phyloP scores from a whole-genome alignment of 768 basidiomycete species.

The Mycena metata region DNA sequence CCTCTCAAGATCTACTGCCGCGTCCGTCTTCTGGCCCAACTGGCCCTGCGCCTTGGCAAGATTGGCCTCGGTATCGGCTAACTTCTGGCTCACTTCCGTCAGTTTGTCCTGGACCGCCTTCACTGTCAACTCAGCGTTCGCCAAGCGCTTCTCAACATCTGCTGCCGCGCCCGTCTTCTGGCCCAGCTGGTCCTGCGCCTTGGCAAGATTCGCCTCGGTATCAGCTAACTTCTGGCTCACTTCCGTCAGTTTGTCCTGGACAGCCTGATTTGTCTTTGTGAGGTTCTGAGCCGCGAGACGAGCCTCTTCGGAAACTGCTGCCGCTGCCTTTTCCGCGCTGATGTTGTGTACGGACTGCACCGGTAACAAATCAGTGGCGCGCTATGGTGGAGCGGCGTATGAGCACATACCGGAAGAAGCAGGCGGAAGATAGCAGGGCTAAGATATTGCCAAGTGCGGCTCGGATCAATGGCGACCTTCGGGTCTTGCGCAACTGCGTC shows the following conservation, averaged over 20 bases:
- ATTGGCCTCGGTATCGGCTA: too few species aligned
- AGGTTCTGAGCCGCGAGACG: background rate
- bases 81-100: too few species aligned
- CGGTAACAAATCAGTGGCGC: background rate
- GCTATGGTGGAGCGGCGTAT: conserved; percentile 5
- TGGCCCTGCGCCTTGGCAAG: too few species aligned
- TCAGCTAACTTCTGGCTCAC: too few species aligned
- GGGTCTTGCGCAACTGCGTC: conserved; percentile 15
- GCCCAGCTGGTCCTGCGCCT: conserved; percentile 1
- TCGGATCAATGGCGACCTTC: conserved; percentile 19
- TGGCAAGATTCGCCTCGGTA: conserved; percentile 9
- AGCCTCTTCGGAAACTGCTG: conserved; percentile 4
- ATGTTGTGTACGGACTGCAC: conserved; percentile 14
- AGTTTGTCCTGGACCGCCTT: too few species aligned
- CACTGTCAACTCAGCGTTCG: background rate
- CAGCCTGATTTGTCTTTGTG: conserved; percentile 5
- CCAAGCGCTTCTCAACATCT: conserved; percentile 9
- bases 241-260: too few species aligned
- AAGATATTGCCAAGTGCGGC: too few species aligned
- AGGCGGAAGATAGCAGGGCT: too few species aligned
- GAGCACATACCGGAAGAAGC: conserved; percentile 22
- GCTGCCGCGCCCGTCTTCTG: conserved; percentile 3
- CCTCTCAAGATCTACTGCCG: too few species aligned
- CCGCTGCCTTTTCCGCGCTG: background rate
- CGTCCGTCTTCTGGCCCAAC: too few species aligned